Base-by-base conservation (phyloP, 441 rosid genomes). In the Euphorbia schlechtendalii region DNA sequence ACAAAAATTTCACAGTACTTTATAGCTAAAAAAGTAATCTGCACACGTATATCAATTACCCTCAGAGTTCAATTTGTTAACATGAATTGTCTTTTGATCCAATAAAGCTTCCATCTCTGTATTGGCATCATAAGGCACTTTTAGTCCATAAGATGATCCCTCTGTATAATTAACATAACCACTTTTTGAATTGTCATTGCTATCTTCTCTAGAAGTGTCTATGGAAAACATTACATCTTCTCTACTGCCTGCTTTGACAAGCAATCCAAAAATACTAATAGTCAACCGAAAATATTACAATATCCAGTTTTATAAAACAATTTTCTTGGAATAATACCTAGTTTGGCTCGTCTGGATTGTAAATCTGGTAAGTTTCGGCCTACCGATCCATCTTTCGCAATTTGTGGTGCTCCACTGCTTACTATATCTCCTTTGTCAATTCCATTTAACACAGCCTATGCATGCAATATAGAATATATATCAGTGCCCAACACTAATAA, bases 321-420 rank as follows among this genome's bases (percentile, higher is more conserved):
- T 46, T 5, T 58, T 25, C 69, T 59, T n/a, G n/a, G 61, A 56
- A 65, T 14, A 32, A 30, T 89, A 95, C 98, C 96, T 76, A 74
- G 86, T 74, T 80, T 92, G 69, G 68, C 70, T 70, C 81, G 84
- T 73, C 92, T 85, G 69, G 92, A 74, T 64, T 80, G 88, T 17
- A 64, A 71, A 69, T 89, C 96, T 3, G 34, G 52, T 0, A 82
- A 51, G 78, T 77, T 87, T 71, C 86, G 70, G 20, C 89, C 96
- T 34, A 55, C 52, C 51, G 86, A 70, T 65, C 87, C 95, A 74
- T 92, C 97, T 81, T 92, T 96, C 22, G 89, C 71, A 34, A 77
- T 72, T 78, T 83, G 99, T 38, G 96, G 87, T 49, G 96, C 96
- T 56, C 96, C 92, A 43, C 97, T 92, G 66, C 95, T 86, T 59